Evolutionary conservation across 2,329 filamentous ascomycete species (phyloP).

Genomic region (Moelleriella libera): DNA sequence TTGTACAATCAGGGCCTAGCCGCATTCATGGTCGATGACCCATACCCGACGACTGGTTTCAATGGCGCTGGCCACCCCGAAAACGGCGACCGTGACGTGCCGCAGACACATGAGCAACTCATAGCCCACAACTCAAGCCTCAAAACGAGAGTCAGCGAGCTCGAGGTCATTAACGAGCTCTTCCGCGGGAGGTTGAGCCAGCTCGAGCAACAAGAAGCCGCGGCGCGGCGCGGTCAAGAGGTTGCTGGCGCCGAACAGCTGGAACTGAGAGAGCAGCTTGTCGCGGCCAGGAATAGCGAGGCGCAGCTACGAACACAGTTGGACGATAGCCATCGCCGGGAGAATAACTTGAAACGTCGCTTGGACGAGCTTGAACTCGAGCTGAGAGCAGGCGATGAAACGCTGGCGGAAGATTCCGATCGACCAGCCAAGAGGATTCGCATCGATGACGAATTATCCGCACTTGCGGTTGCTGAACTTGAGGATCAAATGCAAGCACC

Average conservation of each 20-base stretch:
- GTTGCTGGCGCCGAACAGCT: slow-evolving; percentile 40
- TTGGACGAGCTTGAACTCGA: slow-evolving; percentile 65
- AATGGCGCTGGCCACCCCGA: slow-evolving; percentile 15
- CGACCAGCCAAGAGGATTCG: slow-evolving; percentile 7
- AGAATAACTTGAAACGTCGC: slow-evolving; percentile 68
- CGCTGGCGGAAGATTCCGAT: slow-evolving; percentile 5
- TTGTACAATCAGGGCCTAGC: slow-evolving; percentile 63
- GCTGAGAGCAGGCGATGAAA: slow-evolving; percentile 19
- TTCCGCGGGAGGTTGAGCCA: slow-evolving; percentile 66
- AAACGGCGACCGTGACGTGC: slow-evolving; percentile 51
- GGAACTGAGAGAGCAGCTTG: slow-evolving; percentile 42
- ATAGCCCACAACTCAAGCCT: slow-evolving; percentile 69
- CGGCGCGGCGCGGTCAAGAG: slow-evolving; percentile 45
- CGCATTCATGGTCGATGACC: slow-evolving; percentile 64
- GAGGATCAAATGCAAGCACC: slow-evolving; percentile 3
- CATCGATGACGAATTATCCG: background rate
- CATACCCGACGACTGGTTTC: slow-evolving; percentile 38
- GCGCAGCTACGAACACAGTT: slow-evolving; percentile 44
- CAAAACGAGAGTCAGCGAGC: slow-evolving; percentile 89
- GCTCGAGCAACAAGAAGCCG: slow-evolving; percentile 62
- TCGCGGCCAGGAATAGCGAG: slow-evolving; percentile 25
- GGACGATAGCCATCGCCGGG: slow-evolving; percentile 63
- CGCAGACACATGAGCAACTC: slow-evolving; percentile 69
- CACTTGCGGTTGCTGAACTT: background rate
- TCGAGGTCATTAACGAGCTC: slow-evolving; percentile 86